Evolutionary conservation across 2,329 filamentous ascomycete species (phyloP), one percentile per base, ranked within the genome.

Genomic region (Aspergillus hortae): DNA sequence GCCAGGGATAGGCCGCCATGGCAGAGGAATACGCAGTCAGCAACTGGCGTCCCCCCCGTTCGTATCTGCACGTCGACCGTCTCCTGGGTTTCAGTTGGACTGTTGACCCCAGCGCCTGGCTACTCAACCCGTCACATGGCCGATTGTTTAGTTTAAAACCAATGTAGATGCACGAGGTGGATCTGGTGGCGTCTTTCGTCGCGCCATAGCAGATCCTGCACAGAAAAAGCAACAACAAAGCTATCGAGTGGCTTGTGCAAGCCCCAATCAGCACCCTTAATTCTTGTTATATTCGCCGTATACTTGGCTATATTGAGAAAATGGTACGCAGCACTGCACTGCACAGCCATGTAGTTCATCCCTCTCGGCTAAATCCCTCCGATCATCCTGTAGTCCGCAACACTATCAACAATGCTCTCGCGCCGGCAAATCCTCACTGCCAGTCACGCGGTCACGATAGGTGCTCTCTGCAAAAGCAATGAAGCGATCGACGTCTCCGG

Each of bases 401-500:
- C 23, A 23, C 25, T 15, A 33, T 35, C 40, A 48, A 19, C 46
- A 48, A 17, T 41, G 35, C 7, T 15, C n/a, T 12, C 49, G 49
- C 6, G 49, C 36, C 14, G 38, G 6, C 6, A 53, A 14, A n/a
- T 42, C 43, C 9, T 30, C 38, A 1, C 10, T 50, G 4, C 19
- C 25, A 1, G 47, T 46, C 47, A 50, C 47, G 19, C 51, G 43
- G 27, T 53, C 51, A n/a, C 51, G 47, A 42, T 47, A 53, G 1
- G 32, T 49, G 1, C 12, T 4, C 6, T 30, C 43, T 14, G 30
- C 51, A 35, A 41, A 53, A 1, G 45, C 30, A 25, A 53, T 46
- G 15, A 53, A 53, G 4, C 51, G 51, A 47, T 53, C 51, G n/a
- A 53, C 51, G 19, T 53, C 51, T 9, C 9, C 27, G 15, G 23